phyloP scores from a whole-genome alignment of 106 monocot genomes.

The Alisma plantagoaquatica region DNA sequence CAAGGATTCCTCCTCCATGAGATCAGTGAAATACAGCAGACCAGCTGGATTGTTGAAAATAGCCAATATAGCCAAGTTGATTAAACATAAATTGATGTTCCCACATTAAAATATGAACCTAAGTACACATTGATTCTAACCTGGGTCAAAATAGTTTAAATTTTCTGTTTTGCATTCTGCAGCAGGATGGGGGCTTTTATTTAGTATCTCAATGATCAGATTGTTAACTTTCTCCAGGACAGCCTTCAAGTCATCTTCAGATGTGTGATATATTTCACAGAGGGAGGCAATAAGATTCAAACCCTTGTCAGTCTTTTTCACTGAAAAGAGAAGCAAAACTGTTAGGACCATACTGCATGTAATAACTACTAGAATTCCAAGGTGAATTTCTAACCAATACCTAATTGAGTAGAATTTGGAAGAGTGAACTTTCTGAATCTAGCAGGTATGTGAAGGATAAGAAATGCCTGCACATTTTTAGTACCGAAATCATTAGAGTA shows the following conservation, averaged over 20 bases:
- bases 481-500: background rate
- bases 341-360: background rate
- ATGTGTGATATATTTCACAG: constrained; percentile 65
- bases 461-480: constrained; percentile 44
- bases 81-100: background rate
- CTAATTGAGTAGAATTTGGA: constrained; percentile 33
- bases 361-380: background rate
- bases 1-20: constrained; percentile 63
- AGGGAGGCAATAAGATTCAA: constrained; percentile 73
- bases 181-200: constrained; percentile 62
- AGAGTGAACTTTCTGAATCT: constrained; percentile 57
- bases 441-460: constrained; percentile 76
- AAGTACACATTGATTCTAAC: constrained; percentile 11
- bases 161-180: constrained; percentile 43
- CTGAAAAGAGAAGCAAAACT: constrained; percentile 21
- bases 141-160: constrained; percentile 50
- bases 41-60: constrained; percentile 34
- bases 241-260: constrained; percentile 72
- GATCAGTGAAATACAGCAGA: constrained; percentile 73
- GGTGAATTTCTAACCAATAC: constrained; percentile 15
- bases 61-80: background rate
- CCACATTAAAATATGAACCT: background rate
- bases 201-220: constrained; percentile 66
- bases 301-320: constrained; percentile 66
- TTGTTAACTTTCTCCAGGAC: constrained; percentile 54